A percentile compares a stretch with the other conserved stretches of the same genome.
Evolutionary conservation across 2,329 filamentous ascomycete genomes (phyloP).

Genomic region (Aspergillus fijiensis): DNA sequence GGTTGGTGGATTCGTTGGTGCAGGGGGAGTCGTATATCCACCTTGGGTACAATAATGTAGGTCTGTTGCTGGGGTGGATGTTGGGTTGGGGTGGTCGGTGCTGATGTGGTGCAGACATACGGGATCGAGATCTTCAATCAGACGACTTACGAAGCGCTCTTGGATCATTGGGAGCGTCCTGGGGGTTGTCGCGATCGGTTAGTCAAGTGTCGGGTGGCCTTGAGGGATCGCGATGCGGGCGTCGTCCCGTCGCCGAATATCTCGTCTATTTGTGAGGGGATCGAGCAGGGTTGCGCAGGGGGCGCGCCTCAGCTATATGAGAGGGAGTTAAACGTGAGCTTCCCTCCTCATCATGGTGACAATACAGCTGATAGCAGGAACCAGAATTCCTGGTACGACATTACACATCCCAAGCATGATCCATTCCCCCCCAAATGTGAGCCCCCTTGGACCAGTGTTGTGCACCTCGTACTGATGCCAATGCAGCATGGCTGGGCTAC

Average conservation of each 20-base stretch:
- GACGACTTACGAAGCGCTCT: neutral
- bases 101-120: neutral
- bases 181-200: neutral
- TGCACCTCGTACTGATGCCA: no score
- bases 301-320: neutral
- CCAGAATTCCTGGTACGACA: conserved; percentile 2
- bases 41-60: conserved; percentile 1
- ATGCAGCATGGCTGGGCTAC: conserved; percentile 32
- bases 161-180: neutral
- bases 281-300: neutral
- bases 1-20: neutral
- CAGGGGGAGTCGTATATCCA: conserved; percentile 1
- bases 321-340: neutral
- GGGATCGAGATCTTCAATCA: conserved; percentile 1
- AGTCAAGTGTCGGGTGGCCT: neutral
- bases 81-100: no score
- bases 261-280: neutral
- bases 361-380: no score
- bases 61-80: neutral
- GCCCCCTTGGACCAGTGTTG: no score
- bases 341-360: no score
- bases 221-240: conserved; percentile 1
- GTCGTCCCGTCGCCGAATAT: neutral
- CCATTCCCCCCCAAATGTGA: neutral
- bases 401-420: neutral